Evolutionary conservation across 1,139 yeast genomes (phyloP).

Genomic region (Insectozyma bohioensis): DNA sequence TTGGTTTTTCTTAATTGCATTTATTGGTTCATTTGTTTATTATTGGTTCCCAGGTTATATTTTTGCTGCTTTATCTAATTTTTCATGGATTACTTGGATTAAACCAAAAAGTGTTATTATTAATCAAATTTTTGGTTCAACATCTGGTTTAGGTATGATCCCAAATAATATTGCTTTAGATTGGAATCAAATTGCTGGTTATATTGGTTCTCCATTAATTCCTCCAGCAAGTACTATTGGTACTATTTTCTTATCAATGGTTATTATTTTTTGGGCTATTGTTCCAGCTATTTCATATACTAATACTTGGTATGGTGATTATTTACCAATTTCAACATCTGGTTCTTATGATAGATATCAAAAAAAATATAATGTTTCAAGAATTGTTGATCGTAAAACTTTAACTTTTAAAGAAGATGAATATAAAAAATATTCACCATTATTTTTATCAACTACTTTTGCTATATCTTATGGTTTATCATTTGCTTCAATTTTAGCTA

Average conservation of each 20-base stretch:
- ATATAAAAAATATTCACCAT: slow-evolving; percentile 49
- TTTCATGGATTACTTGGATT: slow-evolving; percentile 45
- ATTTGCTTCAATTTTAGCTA: slow-evolving; percentile 63
- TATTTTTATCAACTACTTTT: slow-evolving; percentile 63
- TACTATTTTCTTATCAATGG: slow-evolving; percentile 48
- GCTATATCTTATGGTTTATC: slow-evolving; percentile 62
- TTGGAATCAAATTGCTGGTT: slow-evolving; percentile 52
- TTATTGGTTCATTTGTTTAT: slow-evolving; percentile 30
- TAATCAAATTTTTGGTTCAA: slow-evolving; percentile 61
- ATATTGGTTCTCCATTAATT: slow-evolving; percentile 63
- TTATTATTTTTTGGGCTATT: slow-evolving; percentile 42
- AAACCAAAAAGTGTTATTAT: slow-evolving; percentile 46
- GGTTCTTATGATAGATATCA: slow-evolving; percentile 41
- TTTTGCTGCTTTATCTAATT: slow-evolving; percentile 35
- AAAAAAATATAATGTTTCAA: slow-evolving; percentile 32
- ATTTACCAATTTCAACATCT: slow-evolving; percentile 42
- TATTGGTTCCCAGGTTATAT: slow-evolving; percentile 47
- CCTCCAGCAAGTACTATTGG: slow-evolving; percentile 62
- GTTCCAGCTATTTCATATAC: slow-evolving; percentile 44
- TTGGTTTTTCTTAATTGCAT: slow-evolving; percentile 30
- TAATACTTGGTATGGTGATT: slow-evolving; percentile 44
- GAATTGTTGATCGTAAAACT: slow-evolving; percentile 37
- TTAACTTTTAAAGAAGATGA: slow-evolving; percentile 45
- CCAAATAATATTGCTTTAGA: slow-evolving; percentile 46
- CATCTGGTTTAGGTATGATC: slow-evolving; percentile 60